phyloP scores from a whole-genome alignment of 805 yeast species.

The Wickerhamomyces rabaulensis region DNA sequence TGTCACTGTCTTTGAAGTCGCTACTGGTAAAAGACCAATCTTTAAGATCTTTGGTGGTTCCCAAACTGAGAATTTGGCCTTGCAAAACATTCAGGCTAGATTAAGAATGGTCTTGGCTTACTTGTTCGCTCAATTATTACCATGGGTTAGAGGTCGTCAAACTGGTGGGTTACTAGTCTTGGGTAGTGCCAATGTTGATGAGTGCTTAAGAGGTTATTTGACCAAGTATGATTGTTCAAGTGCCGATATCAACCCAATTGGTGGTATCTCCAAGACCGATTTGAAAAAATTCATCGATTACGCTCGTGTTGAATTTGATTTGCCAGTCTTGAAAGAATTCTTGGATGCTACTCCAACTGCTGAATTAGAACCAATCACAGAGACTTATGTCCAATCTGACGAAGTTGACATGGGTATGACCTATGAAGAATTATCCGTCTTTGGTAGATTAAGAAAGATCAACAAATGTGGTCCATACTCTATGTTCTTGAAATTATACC shows the following conservation, averaged over 20 bases:
- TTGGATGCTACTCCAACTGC: slow-evolving; percentile 95
- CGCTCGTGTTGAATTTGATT: slow-evolving; percentile 60
- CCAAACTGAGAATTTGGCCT: slow-evolving; percentile 83
- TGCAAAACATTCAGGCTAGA: slow-evolving; percentile 96
- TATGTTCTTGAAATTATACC: slow-evolving; percentile 84
- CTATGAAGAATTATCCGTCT: slow-evolving; percentile 84
- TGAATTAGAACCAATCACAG: slow-evolving; percentile 94
- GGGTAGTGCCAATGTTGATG: slow-evolving; percentile 97
- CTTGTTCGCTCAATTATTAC: slow-evolving; percentile 87
- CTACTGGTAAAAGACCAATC: slow-evolving; percentile 86
- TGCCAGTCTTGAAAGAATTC: slow-evolving; percentile 76
- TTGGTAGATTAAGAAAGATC: slow-evolving; percentile 87
- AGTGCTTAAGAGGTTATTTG: slow-evolving; percentile 88
- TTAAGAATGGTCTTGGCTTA: slow-evolving; percentile 92
- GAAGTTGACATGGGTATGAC: slow-evolving; percentile 99
- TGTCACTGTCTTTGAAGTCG: slow-evolving; percentile 70
- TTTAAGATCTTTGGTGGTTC: slow-evolving; percentile 94
- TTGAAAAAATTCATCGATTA: slow-evolving; percentile 79
- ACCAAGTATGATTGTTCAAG: slow-evolving; percentile 97
- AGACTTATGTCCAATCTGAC: slow-evolving; percentile 88
- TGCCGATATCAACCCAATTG: slow-evolving; percentile 97
- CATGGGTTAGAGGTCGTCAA: slow-evolving; percentile 81
- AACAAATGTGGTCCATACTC: slow-evolving; percentile 96
- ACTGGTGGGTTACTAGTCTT: slow-evolving; percentile 77
- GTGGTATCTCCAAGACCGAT: slow-evolving; percentile 96